These are phyloP conservation scores for Dictyostelium firmibasis DNA, from an alignment of 78 protist species.

Conservation along the genomic window DNA sequence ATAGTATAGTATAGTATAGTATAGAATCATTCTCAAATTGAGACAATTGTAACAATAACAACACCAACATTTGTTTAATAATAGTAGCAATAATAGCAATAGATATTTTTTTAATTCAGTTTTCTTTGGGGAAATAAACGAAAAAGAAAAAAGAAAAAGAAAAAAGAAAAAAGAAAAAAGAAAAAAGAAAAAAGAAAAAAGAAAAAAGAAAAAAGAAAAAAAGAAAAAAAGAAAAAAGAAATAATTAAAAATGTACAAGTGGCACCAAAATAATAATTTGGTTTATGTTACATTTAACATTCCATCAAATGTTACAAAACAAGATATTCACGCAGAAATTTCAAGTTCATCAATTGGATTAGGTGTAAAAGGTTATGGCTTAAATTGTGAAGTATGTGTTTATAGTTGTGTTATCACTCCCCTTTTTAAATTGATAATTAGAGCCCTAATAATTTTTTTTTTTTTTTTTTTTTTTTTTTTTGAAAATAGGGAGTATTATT, in stretches of 20 bases:
- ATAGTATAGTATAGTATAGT: too few species aligned
- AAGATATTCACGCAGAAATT: constrained; percentile 34
- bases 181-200: too few species aligned
- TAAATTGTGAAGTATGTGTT: constrained; percentile 17
- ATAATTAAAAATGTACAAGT: constrained; percentile 48
- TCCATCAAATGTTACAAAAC: constrained; percentile 6
- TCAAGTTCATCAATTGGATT: background rate
- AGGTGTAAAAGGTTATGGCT: constrained; percentile 56
- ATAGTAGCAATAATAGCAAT: too few species aligned
- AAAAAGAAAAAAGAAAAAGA: too few species aligned
- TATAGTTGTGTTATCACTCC: background rate
- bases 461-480: too few species aligned
- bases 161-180: too few species aligned
- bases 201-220: background rate
- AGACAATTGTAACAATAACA: too few species aligned
- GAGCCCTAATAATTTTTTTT: background rate
- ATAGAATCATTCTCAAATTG: too few species aligned
- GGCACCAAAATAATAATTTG: constrained; percentile 53
- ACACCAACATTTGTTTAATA: too few species aligned
- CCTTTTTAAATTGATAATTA: background rate
- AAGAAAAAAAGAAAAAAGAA: background rate
- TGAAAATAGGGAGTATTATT: constrained; percentile 2
- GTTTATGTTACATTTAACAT: constrained; percentile 15
- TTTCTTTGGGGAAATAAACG: too few species aligned
- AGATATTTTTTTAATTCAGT: too few species aligned